Percentiles rank a stretch among this genome's conserved stretches.
Evolutionary conservation across 2,329 filamentous ascomycete genomes (phyloP).

Genomic region (Fusarium sarcochroum): DNA sequence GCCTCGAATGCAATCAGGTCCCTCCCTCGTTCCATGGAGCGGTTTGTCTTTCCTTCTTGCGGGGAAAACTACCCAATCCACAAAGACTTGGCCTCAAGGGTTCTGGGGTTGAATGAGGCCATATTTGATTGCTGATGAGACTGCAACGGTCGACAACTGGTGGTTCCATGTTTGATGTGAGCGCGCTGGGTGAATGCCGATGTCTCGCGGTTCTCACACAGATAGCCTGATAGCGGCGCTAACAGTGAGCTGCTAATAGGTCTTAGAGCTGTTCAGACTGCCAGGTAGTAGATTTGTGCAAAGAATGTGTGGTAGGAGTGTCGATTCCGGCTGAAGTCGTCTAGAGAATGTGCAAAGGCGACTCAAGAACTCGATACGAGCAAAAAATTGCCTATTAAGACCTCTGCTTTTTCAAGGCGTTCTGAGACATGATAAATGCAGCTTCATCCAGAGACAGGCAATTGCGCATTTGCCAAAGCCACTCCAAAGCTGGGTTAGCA

Average conservation of each 20-base stretch:
- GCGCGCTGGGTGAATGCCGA: neutral
- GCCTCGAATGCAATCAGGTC: slow-evolving; percentile 37
- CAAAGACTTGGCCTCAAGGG: slow-evolving; percentile 14
- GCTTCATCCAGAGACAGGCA: slow-evolving; percentile 8
- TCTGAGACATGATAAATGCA: slow-evolving; percentile 37
- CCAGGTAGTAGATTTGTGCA: neutral
- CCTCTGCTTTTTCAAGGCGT: slow-evolving; percentile 31
- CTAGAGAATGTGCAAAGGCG: slow-evolving; percentile 16
- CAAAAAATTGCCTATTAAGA: slow-evolving; percentile 11
- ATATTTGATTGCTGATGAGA: slow-evolving; percentile 20
- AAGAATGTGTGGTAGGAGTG: neutral
- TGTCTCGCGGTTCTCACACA: slow-evolving; percentile 1
- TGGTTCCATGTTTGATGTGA: slow-evolving; percentile 1
- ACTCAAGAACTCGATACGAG: slow-evolving; percentile 11
- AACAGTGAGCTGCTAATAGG: neutral
- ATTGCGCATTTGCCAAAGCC: slow-evolving; percentile 26
- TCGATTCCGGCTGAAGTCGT: neutral
- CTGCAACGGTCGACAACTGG: slow-evolving; percentile 4
- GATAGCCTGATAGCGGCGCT: slow-evolving; percentile 8
- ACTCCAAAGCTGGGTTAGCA: slow-evolving; percentile 18
- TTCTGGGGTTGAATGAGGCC: slow-evolving; percentile 13
- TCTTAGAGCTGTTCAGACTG: neutral
- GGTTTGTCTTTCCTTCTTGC: slow-evolving; percentile 21
- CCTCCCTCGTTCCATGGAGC: slow-evolving; percentile 26
- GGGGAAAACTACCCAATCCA: slow-evolving; percentile 32